Conservation (phyloP, 2,329 filamentous ascomycete genomes). For the Apiospora phragmitis region DNA sequence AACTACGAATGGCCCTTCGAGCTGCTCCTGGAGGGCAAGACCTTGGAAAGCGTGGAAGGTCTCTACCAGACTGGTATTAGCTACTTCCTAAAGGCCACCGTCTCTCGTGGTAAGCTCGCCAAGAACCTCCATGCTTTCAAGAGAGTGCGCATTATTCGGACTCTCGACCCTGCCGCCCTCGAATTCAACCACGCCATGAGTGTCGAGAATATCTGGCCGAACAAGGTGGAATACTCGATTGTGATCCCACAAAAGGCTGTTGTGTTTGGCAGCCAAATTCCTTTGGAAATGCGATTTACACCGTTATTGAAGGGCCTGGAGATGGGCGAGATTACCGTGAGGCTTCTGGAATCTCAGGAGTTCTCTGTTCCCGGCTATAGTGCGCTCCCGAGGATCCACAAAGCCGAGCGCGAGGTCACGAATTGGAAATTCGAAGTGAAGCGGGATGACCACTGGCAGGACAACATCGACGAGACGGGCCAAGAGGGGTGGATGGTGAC, state of each 20-base stretch:
- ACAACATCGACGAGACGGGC: slow-evolving; percentile 67
- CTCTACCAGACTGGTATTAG: slow-evolving; percentile 82
- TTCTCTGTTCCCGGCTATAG: slow-evolving; percentile 53
- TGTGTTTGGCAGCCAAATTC: slow-evolving; percentile 85
- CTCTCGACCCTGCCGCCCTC: slow-evolving; percentile 72
- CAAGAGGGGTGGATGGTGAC: slow-evolving; percentile 66
- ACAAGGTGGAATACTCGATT: slow-evolving; percentile 96
- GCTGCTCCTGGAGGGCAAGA: slow-evolving; percentile 68
- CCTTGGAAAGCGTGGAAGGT: slow-evolving; percentile 88
- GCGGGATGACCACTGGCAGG: slow-evolving; percentile 65
- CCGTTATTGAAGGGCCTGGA: slow-evolving; percentile 86
- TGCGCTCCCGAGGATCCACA: slow-evolving; percentile 54
- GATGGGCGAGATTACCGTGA: slow-evolving; percentile 79
- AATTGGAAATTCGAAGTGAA: slow-evolving; percentile 57
- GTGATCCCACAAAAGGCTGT: slow-evolving; percentile 91
- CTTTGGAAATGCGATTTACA: slow-evolving; percentile 82
- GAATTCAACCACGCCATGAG: slow-evolving; percentile 88
- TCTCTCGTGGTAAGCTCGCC: slow-evolving; percentile 82
- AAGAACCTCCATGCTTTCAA: slow-evolving; percentile 84
- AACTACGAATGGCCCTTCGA: slow-evolving; percentile 88
- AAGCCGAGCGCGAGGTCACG: slow-evolving; percentile 63
- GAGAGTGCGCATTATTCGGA: slow-evolving; percentile 75
- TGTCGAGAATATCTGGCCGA: slow-evolving; percentile 96
- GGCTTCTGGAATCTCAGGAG: slow-evolving; percentile 78
- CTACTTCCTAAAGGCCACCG: slow-evolving; percentile 88